Base-by-base conservation (phyloP, 106 monocot species). In the Triglochin maritima region DNA sequence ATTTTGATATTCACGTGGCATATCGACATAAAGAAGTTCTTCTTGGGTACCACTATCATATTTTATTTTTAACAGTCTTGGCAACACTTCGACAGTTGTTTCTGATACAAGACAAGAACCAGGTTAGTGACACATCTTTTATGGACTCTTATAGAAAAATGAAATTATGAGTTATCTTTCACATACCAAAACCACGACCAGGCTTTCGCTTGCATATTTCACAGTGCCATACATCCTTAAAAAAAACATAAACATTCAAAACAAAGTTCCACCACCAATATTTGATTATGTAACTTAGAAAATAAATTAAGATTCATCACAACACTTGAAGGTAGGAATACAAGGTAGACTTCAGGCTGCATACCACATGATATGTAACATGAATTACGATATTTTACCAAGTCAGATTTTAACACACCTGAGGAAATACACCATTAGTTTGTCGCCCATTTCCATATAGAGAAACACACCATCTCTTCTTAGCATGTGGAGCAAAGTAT, bases 11-110 rank as follows among this genome's bases (percentile, higher is more conserved):
- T 99, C 98, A 6, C 62, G 81, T n/a, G 98, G 98, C 98, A 99
- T 99, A 70, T 99, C 98, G 29, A 99, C 82, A 77, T 99, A 99
- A 63, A 99, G 81, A 72, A 99, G 84, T 73, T 99, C 98, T 65
- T 99, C 98, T 60, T 84, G 68, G 56, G 98, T 99, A 56, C 98
- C 98, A 79, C 98, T 99, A 49, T 86, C 98, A 79, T 99, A 99
- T 69, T 99, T 99, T n/a, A 92, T 99, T 74, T 92, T 88, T 49
- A 71, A 89, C 59, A 99, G 60, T 60, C 98, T 84, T 64, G 98
- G 98, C 69, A 99, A 70, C 61, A 99, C 98, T 67, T 99, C 98
- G 63, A 81, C 86, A 59, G 98, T 92, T 29, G 98, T 92, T 78
- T 99, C 98, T 99, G 62, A 44, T 29, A 29, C 29, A 10, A 46